A percentile compares a stretch with the other conserved stretches of the same genome.
These are phyloP conservation scores for Casuarina glauca DNA, from an alignment of 306 rosid genomes.

Conservation along the genomic window DNA sequence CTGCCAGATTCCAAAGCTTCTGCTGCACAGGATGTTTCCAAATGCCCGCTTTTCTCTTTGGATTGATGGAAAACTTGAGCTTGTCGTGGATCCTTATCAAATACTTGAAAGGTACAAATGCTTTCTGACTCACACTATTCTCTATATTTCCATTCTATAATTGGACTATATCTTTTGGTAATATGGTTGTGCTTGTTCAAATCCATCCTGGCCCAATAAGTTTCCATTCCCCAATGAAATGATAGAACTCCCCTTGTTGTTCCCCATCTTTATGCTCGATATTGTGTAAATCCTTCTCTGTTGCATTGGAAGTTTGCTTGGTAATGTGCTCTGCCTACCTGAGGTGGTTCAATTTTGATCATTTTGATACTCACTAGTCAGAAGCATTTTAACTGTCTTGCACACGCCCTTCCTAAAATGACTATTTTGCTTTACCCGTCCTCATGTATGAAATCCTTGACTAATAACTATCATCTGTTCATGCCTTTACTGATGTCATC, in stretches of 20 bases:
- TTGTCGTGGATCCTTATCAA: conserved; percentile 86
- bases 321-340: background rate
- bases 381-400: background rate
- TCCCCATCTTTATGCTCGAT: background rate
- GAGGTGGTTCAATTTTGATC: background rate
- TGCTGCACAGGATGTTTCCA: conserved; percentile 87
- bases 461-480: too few relatives aligned
- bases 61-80: conserved; percentile 95
- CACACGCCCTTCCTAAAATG: background rate
- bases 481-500: background rate
- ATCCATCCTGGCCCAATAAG: too few relatives aligned
- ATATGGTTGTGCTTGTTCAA: too few relatives aligned
- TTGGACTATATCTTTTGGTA: background rate
- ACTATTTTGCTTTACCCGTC: background rate
- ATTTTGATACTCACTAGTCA: background rate
- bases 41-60: conserved; percentile 88
- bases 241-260: too few relatives aligned
- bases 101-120: conserved; percentile 77
- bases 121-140: conserved; percentile 16
- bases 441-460: background rate
- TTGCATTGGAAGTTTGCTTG: background rate
- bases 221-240: too few relatives aligned
- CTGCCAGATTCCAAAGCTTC: conserved; percentile 87
- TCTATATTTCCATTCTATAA: background rate
- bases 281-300: background rate